Conservation (phyloP, 352 stramenopile genomes). For the Pythium rishiriense region DNA sequence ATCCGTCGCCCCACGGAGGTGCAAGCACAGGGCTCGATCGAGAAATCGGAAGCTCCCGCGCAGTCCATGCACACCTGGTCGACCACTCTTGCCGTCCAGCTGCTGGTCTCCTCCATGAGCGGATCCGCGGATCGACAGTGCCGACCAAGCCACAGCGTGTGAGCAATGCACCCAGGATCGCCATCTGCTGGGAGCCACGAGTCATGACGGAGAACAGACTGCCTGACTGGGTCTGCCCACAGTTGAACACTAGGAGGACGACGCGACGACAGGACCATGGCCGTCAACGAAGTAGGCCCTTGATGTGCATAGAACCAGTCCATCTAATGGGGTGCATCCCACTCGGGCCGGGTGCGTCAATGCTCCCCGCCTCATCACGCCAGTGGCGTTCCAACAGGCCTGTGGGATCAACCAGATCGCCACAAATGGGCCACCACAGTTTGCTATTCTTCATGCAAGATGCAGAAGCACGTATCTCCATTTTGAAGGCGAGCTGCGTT, state of each 20-base stretch:
- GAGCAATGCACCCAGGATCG: conserved; percentile 3
- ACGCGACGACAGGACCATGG: neutral
- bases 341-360: neutral
- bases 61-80: neutral
- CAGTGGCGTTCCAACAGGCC: too few relatives aligned
- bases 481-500: too few relatives aligned
- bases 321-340: neutral
- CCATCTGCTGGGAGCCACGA: conserved; percentile 5
- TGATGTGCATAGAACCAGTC: neutral
- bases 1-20: neutral
- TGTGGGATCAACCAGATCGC: too few relatives aligned
- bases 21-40: neutral
- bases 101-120: neutral
- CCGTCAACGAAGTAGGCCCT: neutral
- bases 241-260: neutral
- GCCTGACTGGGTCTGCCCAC: conserved; percentile 1
- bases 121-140: neutral
- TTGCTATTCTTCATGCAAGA: too few relatives aligned
- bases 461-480: too few relatives aligned
- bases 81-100: conserved; percentile 2
- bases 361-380: conserved; percentile 1
- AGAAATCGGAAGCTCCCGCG: conserved; percentile 5
- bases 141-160: neutral
- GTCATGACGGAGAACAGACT: conserved; percentile 3
- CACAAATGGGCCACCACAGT: too few relatives aligned